Conservation (phyloP, 768 basidiomycete species). For the Leccinum variicolor region DNA sequence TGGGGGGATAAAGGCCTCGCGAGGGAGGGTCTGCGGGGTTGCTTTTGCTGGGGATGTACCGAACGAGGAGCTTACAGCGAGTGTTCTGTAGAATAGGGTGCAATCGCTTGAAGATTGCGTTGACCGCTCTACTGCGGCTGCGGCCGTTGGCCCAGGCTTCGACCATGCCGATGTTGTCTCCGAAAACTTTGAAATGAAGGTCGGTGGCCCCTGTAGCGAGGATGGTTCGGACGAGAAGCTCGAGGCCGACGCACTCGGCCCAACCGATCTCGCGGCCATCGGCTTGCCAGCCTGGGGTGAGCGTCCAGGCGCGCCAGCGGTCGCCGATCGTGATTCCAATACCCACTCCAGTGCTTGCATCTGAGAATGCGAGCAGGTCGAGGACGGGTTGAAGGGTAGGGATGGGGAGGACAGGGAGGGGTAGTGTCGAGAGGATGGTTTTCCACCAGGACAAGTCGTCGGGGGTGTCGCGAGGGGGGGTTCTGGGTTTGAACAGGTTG, state of each 20-base stretch:
- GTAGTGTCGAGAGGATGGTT: not conserved
- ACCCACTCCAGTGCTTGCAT: slow-evolving; percentile 37
- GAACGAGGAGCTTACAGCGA: not conserved
- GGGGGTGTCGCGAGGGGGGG: not conserved
- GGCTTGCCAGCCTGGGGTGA: slow-evolving; percentile 2
- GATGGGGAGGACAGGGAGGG: not conserved
- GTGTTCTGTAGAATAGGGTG: not conserved
- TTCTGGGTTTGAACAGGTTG: slow-evolving; percentile 27
- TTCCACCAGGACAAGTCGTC: not conserved
- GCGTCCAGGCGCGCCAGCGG: slow-evolving; percentile 33
- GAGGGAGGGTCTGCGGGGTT: too few relatives aligned
- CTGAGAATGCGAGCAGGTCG: slow-evolving; percentile 27
- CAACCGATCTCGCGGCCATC: not conserved
- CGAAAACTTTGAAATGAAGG: not conserved
- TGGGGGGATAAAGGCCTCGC: too few relatives aligned
- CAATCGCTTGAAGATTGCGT: not conserved
- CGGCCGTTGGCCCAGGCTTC: not conserved
- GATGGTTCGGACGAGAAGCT: not conserved
- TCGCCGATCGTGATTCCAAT: slow-evolving; percentile 34
- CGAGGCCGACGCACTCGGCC: not conserved
- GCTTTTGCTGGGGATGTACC: not conserved
- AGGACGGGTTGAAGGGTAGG: not conserved
- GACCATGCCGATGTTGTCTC: not conserved
- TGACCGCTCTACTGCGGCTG: not conserved
- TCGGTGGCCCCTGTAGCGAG: not conserved